Conservation (phyloP, 495 filamentous ascomycete genomes). For the Penicillium cataractarum region DNA sequence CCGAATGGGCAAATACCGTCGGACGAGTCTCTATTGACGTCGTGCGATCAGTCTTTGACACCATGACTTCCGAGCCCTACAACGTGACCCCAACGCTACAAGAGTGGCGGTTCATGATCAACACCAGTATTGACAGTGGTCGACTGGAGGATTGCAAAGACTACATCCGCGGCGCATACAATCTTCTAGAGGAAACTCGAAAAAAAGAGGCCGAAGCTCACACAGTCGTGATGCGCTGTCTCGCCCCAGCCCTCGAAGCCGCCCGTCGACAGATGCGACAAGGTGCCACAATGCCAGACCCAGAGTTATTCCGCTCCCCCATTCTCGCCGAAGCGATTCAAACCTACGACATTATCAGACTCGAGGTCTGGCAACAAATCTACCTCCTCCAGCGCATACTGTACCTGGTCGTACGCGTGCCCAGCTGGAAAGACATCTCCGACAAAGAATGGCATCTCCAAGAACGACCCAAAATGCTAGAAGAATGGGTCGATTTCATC, state of each 20-base stretch:
- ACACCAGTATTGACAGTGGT: slow-evolving; percentile 25
- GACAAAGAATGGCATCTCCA: slow-evolving; percentile 33
- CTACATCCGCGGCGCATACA: slow-evolving; percentile 37
- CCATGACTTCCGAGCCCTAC: slow-evolving; percentile 60
- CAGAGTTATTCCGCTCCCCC: slow-evolving; percentile 27
- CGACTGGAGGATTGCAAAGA: slow-evolving; percentile 26
- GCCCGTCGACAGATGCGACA: not conserved
- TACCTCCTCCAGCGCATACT: slow-evolving; percentile 21
- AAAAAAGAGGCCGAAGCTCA: slow-evolving; percentile 31
- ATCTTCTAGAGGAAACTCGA: slow-evolving; percentile 35
- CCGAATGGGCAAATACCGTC: slow-evolving; percentile 4
- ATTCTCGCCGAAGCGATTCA: slow-evolving; percentile 41
- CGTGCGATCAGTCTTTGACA: slow-evolving; percentile 52
- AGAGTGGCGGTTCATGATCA: slow-evolving; percentile 57
- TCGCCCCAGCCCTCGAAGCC: slow-evolving; percentile 23
- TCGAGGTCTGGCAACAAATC: slow-evolving; percentile 38
- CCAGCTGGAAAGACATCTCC: slow-evolving; percentile 27
- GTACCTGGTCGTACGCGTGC: slow-evolving; percentile 4
- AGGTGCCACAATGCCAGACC: slow-evolving; percentile 6
- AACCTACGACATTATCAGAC: slow-evolving; percentile 40
- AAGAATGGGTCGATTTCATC: slow-evolving; percentile 55
- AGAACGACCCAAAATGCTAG: slow-evolving; percentile 45
- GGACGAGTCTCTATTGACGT: slow-evolving; percentile 44
- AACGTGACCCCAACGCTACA: slow-evolving; percentile 56
- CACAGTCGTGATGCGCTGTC: slow-evolving; percentile 27